Evolutionary conservation across 305 asterid species (phyloP).

Genomic region (Lippia alba): DNA sequence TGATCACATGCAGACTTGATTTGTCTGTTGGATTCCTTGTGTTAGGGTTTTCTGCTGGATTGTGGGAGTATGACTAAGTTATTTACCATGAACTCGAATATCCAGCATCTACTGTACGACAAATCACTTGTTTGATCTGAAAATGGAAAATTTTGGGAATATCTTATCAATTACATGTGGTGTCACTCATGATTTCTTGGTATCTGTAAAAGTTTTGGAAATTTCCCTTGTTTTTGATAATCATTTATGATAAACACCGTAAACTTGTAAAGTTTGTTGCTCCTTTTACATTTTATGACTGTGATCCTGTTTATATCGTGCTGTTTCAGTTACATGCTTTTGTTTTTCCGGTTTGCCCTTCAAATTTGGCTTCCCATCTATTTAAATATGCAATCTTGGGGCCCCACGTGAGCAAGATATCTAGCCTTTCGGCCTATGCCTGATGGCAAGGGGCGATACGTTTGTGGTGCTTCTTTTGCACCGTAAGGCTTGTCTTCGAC

Average conservation of each 20-base stretch:
- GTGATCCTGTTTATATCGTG: background rate
- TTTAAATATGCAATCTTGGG: too few species aligned
- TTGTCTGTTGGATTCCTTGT: constrained; percentile 3
- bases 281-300: background rate
- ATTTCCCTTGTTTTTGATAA: background rate
- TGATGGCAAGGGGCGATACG: background rate
- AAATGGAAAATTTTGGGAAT: constrained; percentile 3
- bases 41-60: constrained; percentile 30
- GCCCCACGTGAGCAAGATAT: too few species aligned
- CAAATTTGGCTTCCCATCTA: too few species aligned
- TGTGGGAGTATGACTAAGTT: constrained; percentile 35
- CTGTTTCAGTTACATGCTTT: background rate
- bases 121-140: constrained; percentile 3
- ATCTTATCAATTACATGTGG: background rate
- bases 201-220: background rate
- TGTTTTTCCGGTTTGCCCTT: too few species aligned
- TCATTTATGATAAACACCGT: background rate
- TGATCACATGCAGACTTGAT: constrained; percentile 23
- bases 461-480: background rate
- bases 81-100: constrained; percentile 24
- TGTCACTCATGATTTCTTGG: background rate
- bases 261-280: background rate
- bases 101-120: constrained; percentile 1
- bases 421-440: background rate
- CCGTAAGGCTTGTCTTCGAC: background rate